Conservation (phyloP, 129 eudicot genomes). For the Saussurea involucrata region DNA sequence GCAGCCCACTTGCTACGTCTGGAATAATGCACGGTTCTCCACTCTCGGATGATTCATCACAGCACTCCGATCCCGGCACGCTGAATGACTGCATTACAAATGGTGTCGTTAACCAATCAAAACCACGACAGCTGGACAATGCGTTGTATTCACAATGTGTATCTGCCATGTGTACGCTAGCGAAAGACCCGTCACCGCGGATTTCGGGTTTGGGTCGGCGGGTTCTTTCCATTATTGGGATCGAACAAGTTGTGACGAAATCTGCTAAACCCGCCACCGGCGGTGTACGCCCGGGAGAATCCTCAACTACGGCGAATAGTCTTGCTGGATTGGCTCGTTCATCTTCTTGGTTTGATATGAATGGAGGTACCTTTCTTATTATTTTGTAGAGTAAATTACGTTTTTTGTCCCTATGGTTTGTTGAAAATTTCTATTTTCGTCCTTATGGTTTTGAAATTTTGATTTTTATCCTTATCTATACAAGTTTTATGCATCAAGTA, state of each 20-base stretch:
- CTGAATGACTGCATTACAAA: constrained; percentile 51
- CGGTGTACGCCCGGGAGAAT: constrained; percentile 51
- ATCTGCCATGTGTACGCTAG: constrained; percentile 82
- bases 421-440: no score
- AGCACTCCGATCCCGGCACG: constrained; percentile 88
- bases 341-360: constrained; percentile 95
- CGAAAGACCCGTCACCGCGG: constrained; percentile 92
- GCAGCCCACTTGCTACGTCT: constrained; percentile 82
- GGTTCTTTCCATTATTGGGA: constrained; percentile 80
- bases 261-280: constrained; percentile 43
- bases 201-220: constrained; percentile 76
- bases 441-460: no score
- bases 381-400: no score
- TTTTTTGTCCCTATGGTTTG: no score
- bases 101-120: constrained; percentile 57
- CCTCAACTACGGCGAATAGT: constrained; percentile 37
- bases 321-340: constrained; percentile 89
- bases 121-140: constrained; percentile 67
- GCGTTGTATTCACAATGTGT: constrained; percentile 84
- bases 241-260: constrained; percentile 84
- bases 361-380: constrained; percentile 53
- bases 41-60: constrained; percentile 89
- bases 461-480: no score
- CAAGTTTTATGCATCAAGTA: no score
- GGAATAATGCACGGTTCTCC: constrained; percentile 97